phyloP scores from a whole-genome alignment of 2,329 filamentous ascomycete genomes.

The Dothiorella sarmentorum region DNA sequence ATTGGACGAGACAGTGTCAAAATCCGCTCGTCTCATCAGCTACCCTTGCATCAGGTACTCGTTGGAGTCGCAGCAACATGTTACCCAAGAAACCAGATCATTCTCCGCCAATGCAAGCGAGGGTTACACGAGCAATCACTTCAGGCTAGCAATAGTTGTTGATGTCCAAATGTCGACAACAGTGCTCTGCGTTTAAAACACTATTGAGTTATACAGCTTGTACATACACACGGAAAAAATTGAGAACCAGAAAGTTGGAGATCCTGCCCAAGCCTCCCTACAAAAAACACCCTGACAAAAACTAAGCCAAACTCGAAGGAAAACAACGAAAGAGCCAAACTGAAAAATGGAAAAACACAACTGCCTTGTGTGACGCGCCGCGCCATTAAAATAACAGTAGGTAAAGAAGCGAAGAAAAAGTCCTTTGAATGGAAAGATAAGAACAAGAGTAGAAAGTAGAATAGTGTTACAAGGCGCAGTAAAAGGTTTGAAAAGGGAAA shows the following conservation, averaged over 20 bases:
- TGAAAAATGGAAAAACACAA: neutral
- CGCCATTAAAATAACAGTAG: slow-evolving; percentile 8
- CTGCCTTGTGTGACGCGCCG: slow-evolving; percentile 1
- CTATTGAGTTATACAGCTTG: slow-evolving; percentile 14
- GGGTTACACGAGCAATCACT: neutral
- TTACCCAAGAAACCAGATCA: neutral
- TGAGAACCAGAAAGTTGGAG: neutral
- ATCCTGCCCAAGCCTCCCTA: slow-evolving; percentile 9
- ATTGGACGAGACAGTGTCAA: neutral
- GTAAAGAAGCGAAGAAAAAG: neutral
- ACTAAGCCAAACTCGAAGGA: neutral
- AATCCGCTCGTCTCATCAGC: neutral
- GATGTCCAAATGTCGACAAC: neutral
- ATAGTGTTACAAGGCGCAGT: slow-evolving; percentile 15
- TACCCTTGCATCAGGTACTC: neutral
- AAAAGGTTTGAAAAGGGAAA: neutral
- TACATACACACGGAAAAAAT: slow-evolving; percentile 15
- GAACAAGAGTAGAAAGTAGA: neutral
- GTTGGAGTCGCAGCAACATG: neutral
- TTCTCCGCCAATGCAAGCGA: neutral
- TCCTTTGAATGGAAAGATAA: neutral
- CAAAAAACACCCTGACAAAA: slow-evolving; percentile 7
- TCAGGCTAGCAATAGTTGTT: neutral
- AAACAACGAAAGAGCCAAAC: neutral
- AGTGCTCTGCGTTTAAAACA: slow-evolving; percentile 11